Evolutionary conservation across 2,329 filamentous ascomycete genomes (phyloP).

Genomic region (Periconia sp.): DNA sequence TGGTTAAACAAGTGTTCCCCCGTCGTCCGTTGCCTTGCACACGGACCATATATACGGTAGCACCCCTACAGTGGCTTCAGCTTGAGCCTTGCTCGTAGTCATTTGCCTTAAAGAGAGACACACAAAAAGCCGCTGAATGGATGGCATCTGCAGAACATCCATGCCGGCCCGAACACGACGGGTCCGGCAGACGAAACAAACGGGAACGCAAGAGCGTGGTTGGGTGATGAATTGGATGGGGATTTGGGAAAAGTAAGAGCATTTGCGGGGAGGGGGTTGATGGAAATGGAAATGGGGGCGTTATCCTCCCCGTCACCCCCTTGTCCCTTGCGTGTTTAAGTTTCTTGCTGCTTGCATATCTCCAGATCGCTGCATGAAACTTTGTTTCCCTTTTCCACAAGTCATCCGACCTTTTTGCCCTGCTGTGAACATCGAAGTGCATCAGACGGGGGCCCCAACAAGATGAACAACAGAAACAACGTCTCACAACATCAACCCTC

Average conservation of each 20-base stretch:
- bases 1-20: neutral
- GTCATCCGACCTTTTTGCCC: too few species aligned
- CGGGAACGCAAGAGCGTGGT: neutral
- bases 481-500: too few species aligned
- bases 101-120: neutral
- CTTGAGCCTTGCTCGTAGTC: neutral
- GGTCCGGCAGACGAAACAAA: neutral
- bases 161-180: too few species aligned
- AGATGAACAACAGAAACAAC: too few species aligned
- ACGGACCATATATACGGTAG: neutral
- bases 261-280: neutral
- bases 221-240: neutral
- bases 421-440: too few species aligned
- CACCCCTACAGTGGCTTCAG: neutral
- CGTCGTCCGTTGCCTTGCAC: neutral
- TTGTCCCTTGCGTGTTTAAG: too few species aligned
- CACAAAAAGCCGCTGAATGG: neutral
- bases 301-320: too few species aligned
- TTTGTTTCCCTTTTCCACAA: too few species aligned
- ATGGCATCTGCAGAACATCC: neutral
- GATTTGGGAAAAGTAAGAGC: neutral
- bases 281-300: too few species aligned
- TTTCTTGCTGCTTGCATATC: too few species aligned
- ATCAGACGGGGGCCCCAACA: too few species aligned
- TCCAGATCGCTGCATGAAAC: too few species aligned